A percentile compares a stretch with the other conserved stretches of the same genome.
phyloP scores from a whole-genome alignment of 2,329 filamentous ascomycete species.

The Raffaelea deltoideospora region DNA sequence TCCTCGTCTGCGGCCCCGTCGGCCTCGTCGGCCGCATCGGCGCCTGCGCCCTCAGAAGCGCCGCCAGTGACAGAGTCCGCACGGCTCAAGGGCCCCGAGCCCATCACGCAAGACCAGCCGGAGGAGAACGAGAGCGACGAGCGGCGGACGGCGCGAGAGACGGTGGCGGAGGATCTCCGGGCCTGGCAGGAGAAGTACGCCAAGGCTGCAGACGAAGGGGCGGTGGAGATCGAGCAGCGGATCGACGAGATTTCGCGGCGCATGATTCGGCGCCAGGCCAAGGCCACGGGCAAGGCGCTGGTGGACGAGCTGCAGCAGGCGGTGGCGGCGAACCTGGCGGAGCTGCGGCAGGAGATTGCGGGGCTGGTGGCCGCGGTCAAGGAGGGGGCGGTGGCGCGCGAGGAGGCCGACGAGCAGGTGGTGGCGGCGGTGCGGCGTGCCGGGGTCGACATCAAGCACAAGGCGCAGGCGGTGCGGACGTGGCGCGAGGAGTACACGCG shows the following conservation, averaged over 20 bases:
- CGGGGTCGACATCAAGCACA: constrained; percentile 59
- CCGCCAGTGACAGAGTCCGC: constrained; percentile 11
- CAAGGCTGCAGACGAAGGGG: constrained; percentile 69
- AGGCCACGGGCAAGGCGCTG: constrained; percentile 49
- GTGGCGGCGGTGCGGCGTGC: constrained; percentile 43
- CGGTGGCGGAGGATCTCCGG: constrained; percentile 63
- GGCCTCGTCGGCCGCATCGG: constrained; percentile 14
- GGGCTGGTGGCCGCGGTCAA: constrained; percentile 37
- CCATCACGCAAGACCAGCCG: constrained; percentile 26
- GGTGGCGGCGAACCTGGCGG: constrained; percentile 45
- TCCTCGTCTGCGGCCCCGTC: neutral
- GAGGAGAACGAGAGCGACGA: constrained; percentile 37
- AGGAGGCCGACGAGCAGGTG: constrained; percentile 27
- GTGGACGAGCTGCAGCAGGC: constrained; percentile 54
- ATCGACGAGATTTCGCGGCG: constrained; percentile 41
- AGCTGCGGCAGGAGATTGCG: constrained; percentile 50
- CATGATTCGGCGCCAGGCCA: constrained; percentile 48
- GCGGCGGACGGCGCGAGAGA: constrained; percentile 44
- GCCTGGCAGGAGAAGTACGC: constrained; percentile 83
- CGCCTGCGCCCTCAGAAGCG: constrained; percentile 14
- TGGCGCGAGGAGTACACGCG: constrained; percentile 63
- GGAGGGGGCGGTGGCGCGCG: constrained; percentile 22
- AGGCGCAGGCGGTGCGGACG: constrained; percentile 58
- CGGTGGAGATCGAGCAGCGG: constrained; percentile 54
- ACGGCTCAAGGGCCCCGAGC: constrained; percentile 10